Evolutionary conservation across 352 stramenopile species (phyloP), one percentile per base, ranked within the genome.

Genomic region (Pythium monospermum): DNA sequence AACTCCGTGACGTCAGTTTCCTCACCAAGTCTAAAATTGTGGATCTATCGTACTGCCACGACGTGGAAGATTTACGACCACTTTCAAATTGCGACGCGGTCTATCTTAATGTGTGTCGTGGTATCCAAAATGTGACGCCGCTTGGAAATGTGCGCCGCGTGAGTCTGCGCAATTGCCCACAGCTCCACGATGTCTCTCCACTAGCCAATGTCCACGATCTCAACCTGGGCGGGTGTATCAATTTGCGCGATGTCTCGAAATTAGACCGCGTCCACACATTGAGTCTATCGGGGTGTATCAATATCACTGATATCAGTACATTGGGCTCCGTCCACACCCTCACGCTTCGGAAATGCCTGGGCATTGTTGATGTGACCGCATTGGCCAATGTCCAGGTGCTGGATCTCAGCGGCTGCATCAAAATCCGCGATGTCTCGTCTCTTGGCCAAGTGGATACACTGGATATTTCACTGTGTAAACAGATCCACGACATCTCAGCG

Each of bases 41-140:
- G 7, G 73, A 87, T 36, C 59, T 89, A 16, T 85, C 73, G 15
- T 89, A 89, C 53, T 89, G 78, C 51, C 78, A 89, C 60, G 58
- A 35, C 13, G 57, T 90, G 23, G 59, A 55, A 1, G 61, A 86
- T 43, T 59, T 90, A 23, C 27, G 52, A 25, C 62, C 79, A 19
- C 65, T 87, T 2, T 54, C 62, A 15, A 49, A 71, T 22, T 83
- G 68, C 44, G 54, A 69, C 6, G 64, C 65, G 0, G 75, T 90
- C 36, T 68, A 80, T 37, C 62, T 87, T 35, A 86, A 86, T 38
- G 67, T 90, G 10, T 90, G 76, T 27, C 66, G 74, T 11, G 66
- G 69, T 3, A 31, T 90, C 21, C 28, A 35, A 18, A 71, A 89
- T 33, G 78, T 89, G 3, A 53, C 64, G 32, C 35, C 71, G 1